These are phyloP conservation scores for Melampsora larici-populina DNA, from an alignment of 1,284 basidiomycete species.

Conservation along the genomic window DNA sequence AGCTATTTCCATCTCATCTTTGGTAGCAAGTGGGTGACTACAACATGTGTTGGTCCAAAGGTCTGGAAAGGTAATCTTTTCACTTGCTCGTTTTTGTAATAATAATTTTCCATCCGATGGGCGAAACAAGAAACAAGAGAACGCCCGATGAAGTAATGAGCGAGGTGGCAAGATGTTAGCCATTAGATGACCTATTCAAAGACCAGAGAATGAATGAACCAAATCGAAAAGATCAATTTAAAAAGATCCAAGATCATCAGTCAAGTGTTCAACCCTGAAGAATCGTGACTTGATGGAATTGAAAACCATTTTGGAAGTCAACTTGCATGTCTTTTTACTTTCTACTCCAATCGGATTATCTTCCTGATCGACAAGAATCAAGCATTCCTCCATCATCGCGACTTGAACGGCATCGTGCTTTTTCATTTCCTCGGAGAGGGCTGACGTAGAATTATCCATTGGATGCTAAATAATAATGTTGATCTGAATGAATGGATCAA, in stretches of 20 bases:
- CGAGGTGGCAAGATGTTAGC: slow-evolving; percentile 72
- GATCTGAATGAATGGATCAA: no score
- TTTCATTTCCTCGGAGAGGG: slow-evolving; percentile 43
- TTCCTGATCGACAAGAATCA: slow-evolving; percentile 84
- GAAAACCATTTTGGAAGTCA: background rate
- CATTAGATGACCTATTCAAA: slow-evolving; percentile 77
- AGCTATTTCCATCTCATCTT: slow-evolving; percentile 68
- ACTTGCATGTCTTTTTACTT: slow-evolving; percentile 93
- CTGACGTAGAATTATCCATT: slow-evolving; percentile 11
- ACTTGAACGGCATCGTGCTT: slow-evolving; percentile 57
- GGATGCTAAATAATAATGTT: background rate
- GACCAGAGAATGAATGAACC: background rate
- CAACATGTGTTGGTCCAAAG: slow-evolving; percentile 99
- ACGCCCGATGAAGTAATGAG: slow-evolving; percentile 93
- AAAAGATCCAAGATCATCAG: background rate
- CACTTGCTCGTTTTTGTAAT: slow-evolving; percentile 86
- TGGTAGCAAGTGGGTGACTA: slow-evolving; percentile 77
- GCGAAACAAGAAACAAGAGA: slow-evolving; percentile 95
- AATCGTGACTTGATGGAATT: background rate
- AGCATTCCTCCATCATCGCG: slow-evolving; percentile 89
- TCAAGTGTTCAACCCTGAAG: background rate
- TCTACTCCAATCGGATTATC: slow-evolving; percentile 84
- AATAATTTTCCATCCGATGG: slow-evolving; percentile 91
- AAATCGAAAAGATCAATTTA: background rate
- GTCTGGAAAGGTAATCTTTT: slow-evolving; percentile 99